Percentiles rank a stretch among this genome's conserved stretches.
These are phyloP conservation scores for Saccharomycopsis hybrid DNA, from an alignment of 1,139 yeast species.

Conservation along the genomic window DNA sequence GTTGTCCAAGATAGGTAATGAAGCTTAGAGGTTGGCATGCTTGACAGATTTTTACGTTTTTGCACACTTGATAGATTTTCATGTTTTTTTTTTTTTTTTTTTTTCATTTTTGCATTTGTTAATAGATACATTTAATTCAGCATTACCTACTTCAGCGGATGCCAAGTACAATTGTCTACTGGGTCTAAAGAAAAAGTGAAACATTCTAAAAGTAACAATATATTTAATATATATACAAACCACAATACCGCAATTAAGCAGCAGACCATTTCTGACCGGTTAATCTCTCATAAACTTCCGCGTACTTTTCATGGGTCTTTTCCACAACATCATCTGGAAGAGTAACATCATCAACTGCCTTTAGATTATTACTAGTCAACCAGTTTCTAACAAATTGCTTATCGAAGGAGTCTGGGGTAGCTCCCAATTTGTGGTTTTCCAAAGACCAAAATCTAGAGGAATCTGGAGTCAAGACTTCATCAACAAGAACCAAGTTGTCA, in stretches of 20 bases:
- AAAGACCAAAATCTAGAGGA: conserved; percentile 95
- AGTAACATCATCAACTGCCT: conserved; percentile 78
- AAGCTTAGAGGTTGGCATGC: not conserved
- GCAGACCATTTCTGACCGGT: conserved; percentile 64
- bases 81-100: too few relatives aligned
- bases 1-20: not conserved
- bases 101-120: too few relatives aligned
- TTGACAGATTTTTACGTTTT: not conserved
- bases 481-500: conserved; percentile 74
- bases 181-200: too few relatives aligned
- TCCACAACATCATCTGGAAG: conserved; percentile 69
- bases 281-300: conserved; percentile 82
- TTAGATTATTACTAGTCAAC: conserved; percentile 72
- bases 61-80: not conserved
- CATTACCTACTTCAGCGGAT: too few relatives aligned
- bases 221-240: too few relatives aligned
- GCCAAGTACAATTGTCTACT: too few relatives aligned
- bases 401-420: conserved; percentile 85
- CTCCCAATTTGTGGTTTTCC: conserved; percentile 58
- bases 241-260: too few relatives aligned
- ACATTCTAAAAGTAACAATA: too few relatives aligned
- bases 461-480: conserved; percentile 96
- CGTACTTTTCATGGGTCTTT: conserved; percentile 69
- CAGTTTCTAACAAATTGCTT: conserved; percentile 95
- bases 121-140: too few relatives aligned